Percentiles rank a stretch among this genome's conserved stretches.
phyloP scores from a whole-genome alignment of 148 eudicot genomes.

The Rhododendron vialii region DNA sequence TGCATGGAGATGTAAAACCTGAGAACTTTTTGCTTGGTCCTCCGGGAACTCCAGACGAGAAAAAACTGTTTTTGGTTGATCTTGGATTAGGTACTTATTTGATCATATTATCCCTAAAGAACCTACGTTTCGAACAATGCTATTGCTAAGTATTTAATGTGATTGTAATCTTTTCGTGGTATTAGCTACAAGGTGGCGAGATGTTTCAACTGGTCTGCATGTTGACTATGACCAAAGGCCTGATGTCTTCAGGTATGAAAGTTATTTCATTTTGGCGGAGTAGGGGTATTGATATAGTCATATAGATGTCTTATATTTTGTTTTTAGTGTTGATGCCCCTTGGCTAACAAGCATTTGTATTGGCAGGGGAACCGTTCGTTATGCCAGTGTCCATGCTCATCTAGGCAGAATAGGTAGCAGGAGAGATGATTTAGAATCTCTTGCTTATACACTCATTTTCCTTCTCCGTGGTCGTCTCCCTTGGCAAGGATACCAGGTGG shows the following conservation, averaged over 20 bases:
- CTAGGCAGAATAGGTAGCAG: slow-evolving; percentile 73
- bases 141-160: slow-evolving; percentile 1
- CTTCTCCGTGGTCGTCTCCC: slow-evolving; percentile 80
- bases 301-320: not conserved
- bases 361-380: slow-evolving; percentile 78
- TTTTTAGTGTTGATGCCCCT: not conserved
- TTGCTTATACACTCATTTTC: slow-evolving; percentile 79
- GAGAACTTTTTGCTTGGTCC: slow-evolving; percentile 86
- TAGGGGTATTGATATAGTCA: not conserved
- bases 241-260: slow-evolving; percentile 67
- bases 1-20: slow-evolving; percentile 88
- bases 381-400: slow-evolving; percentile 92
- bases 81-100: slow-evolving; percentile 68
- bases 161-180: slow-evolving; percentile 1
- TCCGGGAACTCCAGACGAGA: slow-evolving; percentile 65
- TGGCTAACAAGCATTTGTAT: slow-evolving; percentile 10
- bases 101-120: not conserved
- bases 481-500: slow-evolving; percentile 89
- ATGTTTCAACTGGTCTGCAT: slow-evolving; percentile 43
- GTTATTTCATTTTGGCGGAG: not conserved
- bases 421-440: slow-evolving; percentile 87
- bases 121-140: not conserved
- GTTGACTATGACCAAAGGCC: slow-evolving; percentile 81
- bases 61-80: slow-evolving; percentile 74
- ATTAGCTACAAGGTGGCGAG: slow-evolving; percentile 69